Base-by-base conservation (phyloP, 75 land plant species). In the Sequoia sempervirens region DNA sequence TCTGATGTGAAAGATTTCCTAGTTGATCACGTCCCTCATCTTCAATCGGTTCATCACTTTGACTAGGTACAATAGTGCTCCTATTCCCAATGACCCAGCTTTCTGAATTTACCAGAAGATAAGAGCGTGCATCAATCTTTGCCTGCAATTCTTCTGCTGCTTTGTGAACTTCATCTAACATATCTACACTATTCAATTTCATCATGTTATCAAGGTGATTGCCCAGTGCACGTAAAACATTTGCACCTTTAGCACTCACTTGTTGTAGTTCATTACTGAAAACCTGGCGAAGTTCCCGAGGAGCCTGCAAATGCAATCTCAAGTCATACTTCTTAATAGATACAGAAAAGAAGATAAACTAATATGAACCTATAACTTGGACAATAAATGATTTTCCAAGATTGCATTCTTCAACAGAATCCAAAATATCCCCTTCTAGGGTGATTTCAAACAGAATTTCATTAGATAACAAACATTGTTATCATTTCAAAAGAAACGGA, bases 101-200 rank as follows among this genome's bases (percentile, higher is more conserved):
- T 74, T 90, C 93, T 66, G 89, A 74, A 81, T 89, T 83, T 47
- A 95, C 88, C 74, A 94, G 93, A 69, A 93, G 89, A 82, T 90
- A 89, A 1, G 96, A 93, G 61, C 88, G 86, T 17, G 75, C 50
- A 54, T 93, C 95, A 28, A 94, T 89, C 78, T 90, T 93, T 68
- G 69, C 87, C 80, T 93, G 96, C 86, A 93, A 84, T 64, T 88
- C 92, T 46, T 91, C 93, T 75, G 93, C 96, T 73, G 95, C 95
- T 5, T 89, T 85, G 75, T 90, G 90, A 15, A 94, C 92, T 83
- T 87, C 84, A 58, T 6, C 47, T 50, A 94, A 86, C 20, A 94
- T 89, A 75, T 86, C 85, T 3, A 11, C 83, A 18, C 85, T 32
- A 43, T 70, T 73, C 69, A 93, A 66, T 80, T 88, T 94, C 64